phyloP scores from a whole-genome alignment of 2,329 filamentous ascomycete species.

The Calonectria henricotiae region DNA sequence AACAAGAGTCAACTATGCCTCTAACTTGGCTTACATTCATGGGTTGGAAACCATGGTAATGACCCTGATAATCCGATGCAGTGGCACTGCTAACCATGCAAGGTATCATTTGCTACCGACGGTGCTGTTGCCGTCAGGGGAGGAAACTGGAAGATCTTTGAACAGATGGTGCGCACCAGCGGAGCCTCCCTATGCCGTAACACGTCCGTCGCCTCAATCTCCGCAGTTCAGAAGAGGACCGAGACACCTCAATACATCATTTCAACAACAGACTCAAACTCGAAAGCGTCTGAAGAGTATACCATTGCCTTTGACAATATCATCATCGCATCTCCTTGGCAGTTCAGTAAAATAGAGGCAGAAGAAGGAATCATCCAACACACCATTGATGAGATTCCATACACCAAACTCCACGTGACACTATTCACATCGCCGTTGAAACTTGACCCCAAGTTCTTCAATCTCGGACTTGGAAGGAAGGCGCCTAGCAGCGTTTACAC shows the following conservation, averaged over 20 bases:
- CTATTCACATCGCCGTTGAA: slow-evolving; percentile 84
- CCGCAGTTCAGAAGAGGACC: slow-evolving; percentile 64
- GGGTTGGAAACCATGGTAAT: slow-evolving; percentile 87
- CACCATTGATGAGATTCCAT: slow-evolving; percentile 84
- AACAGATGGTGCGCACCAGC: slow-evolving; percentile 81
- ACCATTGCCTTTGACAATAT: slow-evolving; percentile 81
- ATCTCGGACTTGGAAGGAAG: slow-evolving; percentile 69
- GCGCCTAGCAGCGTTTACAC: slow-evolving; percentile 87
- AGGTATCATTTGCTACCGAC: slow-evolving; percentile 89
- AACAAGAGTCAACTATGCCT: slow-evolving; percentile 95
- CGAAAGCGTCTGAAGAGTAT: slow-evolving; percentile 58
- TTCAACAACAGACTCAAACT: slow-evolving; percentile 55
- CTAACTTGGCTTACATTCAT: slow-evolving; percentile 89
- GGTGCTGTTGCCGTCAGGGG: slow-evolving; percentile 85
- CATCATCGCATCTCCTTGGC: slow-evolving; percentile 86
- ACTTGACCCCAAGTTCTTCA: slow-evolving; percentile 84
- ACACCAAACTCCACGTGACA: slow-evolving; percentile 90
- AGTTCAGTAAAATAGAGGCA: slow-evolving; percentile 80
- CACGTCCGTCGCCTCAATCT: slow-evolving; percentile 77
- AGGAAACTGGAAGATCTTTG: slow-evolving; percentile 96
- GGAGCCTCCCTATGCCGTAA: slow-evolving; percentile 76
- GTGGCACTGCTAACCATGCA: slow-evolving; percentile 26
- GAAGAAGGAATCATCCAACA: slow-evolving; percentile 79
- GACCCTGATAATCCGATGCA: neutral
- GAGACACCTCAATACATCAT: slow-evolving; percentile 66